These are phyloP conservation scores for Aquanectria penicillioides DNA, from an alignment of 2,329 filamentous ascomycete genomes.

Conservation along the genomic window DNA sequence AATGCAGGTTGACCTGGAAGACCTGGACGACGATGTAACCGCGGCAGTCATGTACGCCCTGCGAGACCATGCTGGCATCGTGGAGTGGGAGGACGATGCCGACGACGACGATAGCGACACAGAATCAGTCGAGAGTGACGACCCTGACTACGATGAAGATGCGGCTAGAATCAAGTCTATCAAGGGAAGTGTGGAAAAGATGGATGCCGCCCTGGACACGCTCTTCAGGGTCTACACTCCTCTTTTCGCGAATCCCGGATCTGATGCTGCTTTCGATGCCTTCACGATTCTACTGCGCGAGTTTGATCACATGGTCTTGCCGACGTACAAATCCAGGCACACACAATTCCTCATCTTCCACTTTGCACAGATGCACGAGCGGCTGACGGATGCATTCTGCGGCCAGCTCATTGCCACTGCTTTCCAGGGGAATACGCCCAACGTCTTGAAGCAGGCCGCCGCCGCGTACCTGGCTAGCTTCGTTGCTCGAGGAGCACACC, in stretches of 20 bases:
- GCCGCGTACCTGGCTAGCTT: constrained; percentile 95
- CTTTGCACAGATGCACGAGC: constrained; percentile 84
- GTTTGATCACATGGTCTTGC: constrained; percentile 88
- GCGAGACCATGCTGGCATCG: constrained; percentile 39
- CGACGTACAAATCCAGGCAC: constrained; percentile 90
- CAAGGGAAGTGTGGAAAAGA: constrained; percentile 86
- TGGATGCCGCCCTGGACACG: constrained; percentile 89
- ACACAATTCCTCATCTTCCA: constrained; percentile 97
- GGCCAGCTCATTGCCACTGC: constrained; percentile 69
- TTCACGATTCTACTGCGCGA: constrained; percentile 85
- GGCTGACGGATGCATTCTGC: constrained; percentile 84
- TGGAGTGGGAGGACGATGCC: constrained; percentile 61
- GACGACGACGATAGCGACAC: constrained; percentile 73
- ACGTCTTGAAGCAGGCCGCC: constrained; percentile 82
- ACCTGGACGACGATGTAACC: constrained; percentile 88
- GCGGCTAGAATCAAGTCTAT: constrained; percentile 74
- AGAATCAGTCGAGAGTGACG: constrained; percentile 77
- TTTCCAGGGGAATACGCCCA: constrained; percentile 71
- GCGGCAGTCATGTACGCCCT: constrained; percentile 72
- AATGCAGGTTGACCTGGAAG: constrained; percentile 92
- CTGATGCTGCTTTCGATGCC: constrained; percentile 74
- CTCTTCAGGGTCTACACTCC: constrained; percentile 86
- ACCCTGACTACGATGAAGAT: constrained; percentile 72
- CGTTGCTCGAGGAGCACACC: constrained; percentile 86
- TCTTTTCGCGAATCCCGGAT: constrained; percentile 74